A percentile compares a stretch with the other conserved stretches of the same genome.
Conservation (phyloP, 2,329 filamentous ascomycete species). For the Sclerotinia minor region DNA sequence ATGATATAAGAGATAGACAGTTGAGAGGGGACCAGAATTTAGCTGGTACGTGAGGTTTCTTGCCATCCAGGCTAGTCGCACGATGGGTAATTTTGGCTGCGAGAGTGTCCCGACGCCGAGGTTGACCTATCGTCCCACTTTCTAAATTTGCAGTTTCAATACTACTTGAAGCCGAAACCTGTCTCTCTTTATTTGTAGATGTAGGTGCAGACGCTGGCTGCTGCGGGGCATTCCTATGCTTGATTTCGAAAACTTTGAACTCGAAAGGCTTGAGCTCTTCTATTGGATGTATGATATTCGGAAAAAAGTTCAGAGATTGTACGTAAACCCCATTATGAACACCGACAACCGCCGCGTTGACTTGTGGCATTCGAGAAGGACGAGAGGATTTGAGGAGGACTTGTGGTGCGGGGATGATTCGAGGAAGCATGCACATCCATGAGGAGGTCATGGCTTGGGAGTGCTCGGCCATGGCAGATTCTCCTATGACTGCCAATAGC, state of each 20-base stretch:
- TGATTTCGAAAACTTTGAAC: constrained; percentile 53
- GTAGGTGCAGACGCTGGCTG: background rate
- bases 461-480: constrained; percentile 58
- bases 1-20: constrained; percentile 54
- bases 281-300: constrained; percentile 59
- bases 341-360: constrained; percentile 56
- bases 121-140: constrained; percentile 22
- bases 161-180: constrained; percentile 16
- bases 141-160: constrained; percentile 14
- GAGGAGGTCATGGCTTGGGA: constrained; percentile 60
- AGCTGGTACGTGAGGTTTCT: constrained; percentile 52
- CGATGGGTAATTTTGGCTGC: constrained; percentile 30
- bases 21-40: constrained; percentile 54
- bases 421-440: constrained; percentile 57
- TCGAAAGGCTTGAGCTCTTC: constrained; percentile 51
- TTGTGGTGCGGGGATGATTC: constrained; percentile 63
- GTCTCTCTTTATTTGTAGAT: constrained; percentile 5
- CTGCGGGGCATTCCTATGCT: constrained; percentile 41
- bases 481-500: constrained; percentile 62
- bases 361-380: constrained; percentile 56
- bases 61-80: constrained; percentile 37
- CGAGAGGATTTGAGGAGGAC: constrained; percentile 58
- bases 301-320: constrained; percentile 60
- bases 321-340: constrained; percentile 57
- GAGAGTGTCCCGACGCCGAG: constrained; percentile 27